These are phyloP conservation scores for Penicillium cinerascens DNA, from an alignment of 495 filamentous ascomycete genomes.

Conservation along the genomic window DNA sequence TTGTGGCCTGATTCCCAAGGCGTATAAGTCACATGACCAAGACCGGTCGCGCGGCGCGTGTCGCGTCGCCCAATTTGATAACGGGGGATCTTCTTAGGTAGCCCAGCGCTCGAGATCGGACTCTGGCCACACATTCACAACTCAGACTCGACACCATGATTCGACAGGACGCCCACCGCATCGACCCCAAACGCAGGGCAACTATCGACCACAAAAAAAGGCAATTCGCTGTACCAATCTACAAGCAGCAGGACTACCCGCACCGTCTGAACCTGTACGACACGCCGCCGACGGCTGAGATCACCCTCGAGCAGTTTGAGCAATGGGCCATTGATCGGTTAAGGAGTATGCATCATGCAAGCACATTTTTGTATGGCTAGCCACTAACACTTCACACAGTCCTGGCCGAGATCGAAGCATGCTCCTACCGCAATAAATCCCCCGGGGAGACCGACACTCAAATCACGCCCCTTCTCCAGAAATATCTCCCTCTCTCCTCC, in stretches of 20 bases:
- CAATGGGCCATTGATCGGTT: constrained; percentile 98
- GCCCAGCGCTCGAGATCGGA: not conserved
- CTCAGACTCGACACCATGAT: constrained; percentile 51
- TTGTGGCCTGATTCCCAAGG: constrained; percentile 4
- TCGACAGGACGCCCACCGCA: constrained; percentile 64
- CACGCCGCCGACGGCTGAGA: constrained; percentile 83
- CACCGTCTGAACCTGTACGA: constrained; percentile 91
- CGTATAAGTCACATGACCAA: not conserved
- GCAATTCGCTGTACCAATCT: constrained; percentile 74
- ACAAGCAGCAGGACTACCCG: constrained; percentile 71
- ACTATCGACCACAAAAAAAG: constrained; percentile 74
- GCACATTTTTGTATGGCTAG: not conserved
- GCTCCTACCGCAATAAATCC: constrained; percentile 87
- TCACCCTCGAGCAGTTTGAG: constrained; percentile 96
- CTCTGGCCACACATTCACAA: not conserved
- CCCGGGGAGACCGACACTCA: constrained; percentile 71
- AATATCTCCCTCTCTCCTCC: constrained; percentile 78
- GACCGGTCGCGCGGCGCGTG: constrained; percentile 12
- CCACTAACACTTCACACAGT: constrained; percentile 50
- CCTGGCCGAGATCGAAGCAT: constrained; percentile 91
- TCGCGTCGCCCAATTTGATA: constrained; percentile 24
- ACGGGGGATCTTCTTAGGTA: not conserved
- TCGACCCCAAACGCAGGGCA: constrained; percentile 76
- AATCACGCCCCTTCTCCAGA: constrained; percentile 76
- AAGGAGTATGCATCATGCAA: constrained; percentile 52